These are phyloP conservation scores for Magnolia changhungtana DNA, from an alignment of 164 flowering plant genomes.

Conservation along the genomic window DNA sequence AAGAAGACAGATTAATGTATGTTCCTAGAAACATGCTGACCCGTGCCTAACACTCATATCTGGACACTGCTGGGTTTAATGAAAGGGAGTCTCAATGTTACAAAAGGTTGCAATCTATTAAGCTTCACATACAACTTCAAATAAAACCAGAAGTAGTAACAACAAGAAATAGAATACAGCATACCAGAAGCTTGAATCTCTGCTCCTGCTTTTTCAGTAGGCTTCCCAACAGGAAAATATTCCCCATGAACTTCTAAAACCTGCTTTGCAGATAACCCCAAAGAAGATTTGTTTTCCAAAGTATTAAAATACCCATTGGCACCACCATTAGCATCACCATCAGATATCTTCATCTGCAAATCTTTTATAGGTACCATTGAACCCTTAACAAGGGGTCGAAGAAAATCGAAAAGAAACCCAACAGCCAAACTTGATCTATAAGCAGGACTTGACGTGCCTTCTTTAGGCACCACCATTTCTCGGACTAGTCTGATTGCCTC, in stretches of 20 bases:
- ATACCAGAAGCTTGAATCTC: constrained; percentile 88
- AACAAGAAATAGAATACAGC: constrained; percentile 7
- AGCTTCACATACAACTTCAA: not conserved
- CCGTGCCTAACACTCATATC: too few species aligned
- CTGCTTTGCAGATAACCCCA: constrained; percentile 61
- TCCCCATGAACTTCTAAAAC: constrained; percentile 43
- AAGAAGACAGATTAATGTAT: too few species aligned
- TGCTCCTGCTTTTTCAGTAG: constrained; percentile 61
- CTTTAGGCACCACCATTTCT: constrained; percentile 51
- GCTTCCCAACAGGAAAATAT: constrained; percentile 73
- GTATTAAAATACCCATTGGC: constrained; percentile 17
- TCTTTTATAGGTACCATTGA: not conserved
- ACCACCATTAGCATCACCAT: constrained; percentile 11
- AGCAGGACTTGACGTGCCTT: constrained; percentile 42
- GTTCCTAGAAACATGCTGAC: too few species aligned
- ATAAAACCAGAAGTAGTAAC: not conserved
- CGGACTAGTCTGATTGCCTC: constrained; percentile 53
- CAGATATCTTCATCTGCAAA: not conserved
- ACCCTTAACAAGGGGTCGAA: constrained; percentile 14
- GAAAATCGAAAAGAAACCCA: constrained; percentile 49
- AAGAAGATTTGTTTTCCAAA: constrained; percentile 7
- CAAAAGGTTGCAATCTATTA: not conserved
- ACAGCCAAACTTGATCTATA: constrained; percentile 80
- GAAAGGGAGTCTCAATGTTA: not conserved
- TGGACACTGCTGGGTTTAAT: not conserved